Evolutionary conservation across 2,329 filamentous ascomycete genomes (phyloP), one percentile per base, ranked within the genome.

Genomic region (Samsoniella hepiali): DNA sequence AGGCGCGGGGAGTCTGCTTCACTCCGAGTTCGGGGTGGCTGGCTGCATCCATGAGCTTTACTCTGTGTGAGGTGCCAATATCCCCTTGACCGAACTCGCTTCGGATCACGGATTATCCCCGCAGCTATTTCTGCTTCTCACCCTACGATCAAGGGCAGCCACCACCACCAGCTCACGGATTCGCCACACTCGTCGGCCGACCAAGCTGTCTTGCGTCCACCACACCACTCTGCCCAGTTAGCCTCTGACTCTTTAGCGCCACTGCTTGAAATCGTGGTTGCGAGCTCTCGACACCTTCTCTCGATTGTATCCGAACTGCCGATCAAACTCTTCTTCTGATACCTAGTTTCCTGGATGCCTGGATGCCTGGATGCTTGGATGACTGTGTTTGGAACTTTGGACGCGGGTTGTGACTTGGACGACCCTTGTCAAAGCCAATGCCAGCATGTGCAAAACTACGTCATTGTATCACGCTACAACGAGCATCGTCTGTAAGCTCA

Each of bases 231-330:
- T 60, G 47, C 17, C 13, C 27, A 34, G 47, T 17, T 32, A 53
- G 47, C 34, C 32, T 53, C 32, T 60, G 58, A 53, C 58, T 60
- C 47, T 51, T 53, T 22, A 22, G 38, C 58, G 58, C 58, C 58
- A 60, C 58, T 32, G 10, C 8, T 44, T 40, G 34, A 51, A 53
- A 42, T 22, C 27, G 13, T 42, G 47, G 15, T 38, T 44, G 45
- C 27, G 31, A 44, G 34, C 36, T 60, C 36, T 31, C 34, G 45
- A 34, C 57, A 32, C 57, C 44, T 50, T 47, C 38, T 51, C 10
- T 59, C 45, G 36, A 59, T 22, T 15, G 22, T 42, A 51, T 51
- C 47, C 49, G 38, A 42, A 53, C 34, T 60, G 58, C 58, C 58
- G 58, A 45, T 29, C 38, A 5, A 34, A 13, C 47, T 6, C 22